These are phyloP conservation scores for Aquilaria malaccensis DNA, from an alignment of 345 rosid genomes.

Conservation along the genomic window DNA sequence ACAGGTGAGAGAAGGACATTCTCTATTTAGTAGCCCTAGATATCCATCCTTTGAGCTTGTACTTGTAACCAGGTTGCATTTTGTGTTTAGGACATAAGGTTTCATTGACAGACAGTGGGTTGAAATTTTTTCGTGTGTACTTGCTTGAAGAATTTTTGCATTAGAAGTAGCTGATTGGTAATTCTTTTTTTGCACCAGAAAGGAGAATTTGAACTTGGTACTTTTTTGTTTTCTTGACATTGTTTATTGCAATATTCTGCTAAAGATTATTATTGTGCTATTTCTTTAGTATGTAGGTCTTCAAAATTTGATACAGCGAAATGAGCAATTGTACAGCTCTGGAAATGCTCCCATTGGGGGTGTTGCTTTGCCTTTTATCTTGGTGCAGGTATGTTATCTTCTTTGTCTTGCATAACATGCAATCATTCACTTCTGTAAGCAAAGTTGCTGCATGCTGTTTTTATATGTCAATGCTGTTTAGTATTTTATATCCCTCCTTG, in stretches of 20 bases:
- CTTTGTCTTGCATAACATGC: neutral
- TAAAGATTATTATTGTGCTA: constrained; percentile 3
- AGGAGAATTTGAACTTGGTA: no score
- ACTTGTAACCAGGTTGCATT: neutral
- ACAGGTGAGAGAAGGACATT: constrained; percentile 49
- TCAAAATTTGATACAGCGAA: constrained; percentile 76
- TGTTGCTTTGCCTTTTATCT: constrained; percentile 92
- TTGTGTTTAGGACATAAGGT: constrained; percentile 7
- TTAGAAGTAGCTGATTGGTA: no score
- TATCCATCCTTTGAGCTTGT: no score
- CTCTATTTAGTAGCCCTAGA: neutral
- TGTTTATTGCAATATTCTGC: no score
- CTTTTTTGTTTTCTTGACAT: neutral
- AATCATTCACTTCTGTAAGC: neutral
- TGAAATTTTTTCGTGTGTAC: no score
- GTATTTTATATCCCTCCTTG: no score
- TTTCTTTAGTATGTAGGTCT: constrained; percentile 68
- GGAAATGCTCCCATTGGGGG: constrained; percentile 83
- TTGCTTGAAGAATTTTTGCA: no score
- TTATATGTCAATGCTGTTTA: no score
- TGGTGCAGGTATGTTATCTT: constrained; percentile 76
- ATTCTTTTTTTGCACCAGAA: no score
- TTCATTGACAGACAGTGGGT: constrained; percentile 2
- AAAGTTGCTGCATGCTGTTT: no score
- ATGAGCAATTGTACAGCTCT: constrained; percentile 70